Base-by-base conservation (phyloP, 192 early-diverging fungal genomes). In the Coemansia sp. region DNA sequence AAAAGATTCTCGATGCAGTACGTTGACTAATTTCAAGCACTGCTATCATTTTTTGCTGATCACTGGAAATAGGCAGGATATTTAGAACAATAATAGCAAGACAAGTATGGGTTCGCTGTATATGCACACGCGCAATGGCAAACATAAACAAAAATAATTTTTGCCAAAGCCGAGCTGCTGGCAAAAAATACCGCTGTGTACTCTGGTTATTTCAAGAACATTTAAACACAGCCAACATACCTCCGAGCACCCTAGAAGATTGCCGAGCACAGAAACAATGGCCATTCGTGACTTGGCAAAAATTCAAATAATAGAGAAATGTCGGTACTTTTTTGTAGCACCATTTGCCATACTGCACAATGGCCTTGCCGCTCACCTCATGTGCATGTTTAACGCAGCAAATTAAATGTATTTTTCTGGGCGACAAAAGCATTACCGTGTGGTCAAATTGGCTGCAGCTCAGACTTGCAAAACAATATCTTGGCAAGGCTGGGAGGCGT, bases 401-500 rank as follows among this genome's bases (percentile, higher is more conserved):
- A 43, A 43, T 43, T 43, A 15, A 43, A 43, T 43, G 8, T 15
- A n/a, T n/a, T 43, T 43, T 11, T 49, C 19, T 19, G n/a, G 47
- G 17, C n/a, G 4, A 49, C 12, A 49, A 49, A 15, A 49, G 3
- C 15, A 19, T 7, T 19, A 19, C 17, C 19, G 47, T 49, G 47
- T 19, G 47, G 6, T 49, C 15, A 19, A 19, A 19, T 19, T 49
- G 47, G 7, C 47, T 49, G 47, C 47, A 17, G 47, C 15, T 49
- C 17, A 49, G 47, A 49, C 47, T 49, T 49, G 47, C 47, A 8
- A 49, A 43, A 19, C 12, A 49, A 32, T 32, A 49, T n/a, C 47
- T 49, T 49, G 47, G 47, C 47, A 49, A 19, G 47, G 47, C 19
- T n/a, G 47, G n/a, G 19, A 19, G 47, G 41, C 41, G 41, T 43